phyloP scores from a whole-genome alignment of 75 land plant genomes.

The Ceratopteris richardii region DNA sequence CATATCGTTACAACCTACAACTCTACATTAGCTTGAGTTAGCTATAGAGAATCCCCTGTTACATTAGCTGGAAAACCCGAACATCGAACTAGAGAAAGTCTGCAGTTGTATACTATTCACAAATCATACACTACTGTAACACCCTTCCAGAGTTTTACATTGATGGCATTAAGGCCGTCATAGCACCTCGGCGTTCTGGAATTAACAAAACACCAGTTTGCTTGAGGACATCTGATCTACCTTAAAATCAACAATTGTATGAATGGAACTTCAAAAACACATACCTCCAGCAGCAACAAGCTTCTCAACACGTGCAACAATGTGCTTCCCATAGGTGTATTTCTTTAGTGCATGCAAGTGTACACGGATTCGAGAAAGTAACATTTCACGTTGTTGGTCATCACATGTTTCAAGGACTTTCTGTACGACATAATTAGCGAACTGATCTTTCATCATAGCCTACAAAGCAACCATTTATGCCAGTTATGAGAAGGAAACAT shows the following conservation, averaged over 20 bases:
- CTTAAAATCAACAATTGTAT: too few relatives aligned
- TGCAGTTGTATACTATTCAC: conserved; percentile 1
- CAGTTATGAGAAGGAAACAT: too few relatives aligned
- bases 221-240: too few relatives aligned
- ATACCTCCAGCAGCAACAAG: conserved; percentile 37
- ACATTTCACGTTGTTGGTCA: conserved; percentile 38
- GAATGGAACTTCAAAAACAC: neutral
- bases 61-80: conserved; percentile 2
- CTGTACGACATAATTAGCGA: conserved; percentile 37
- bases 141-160: neutral
- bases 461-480: too few relatives aligned
- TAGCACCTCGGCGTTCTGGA: conserved; percentile 1
- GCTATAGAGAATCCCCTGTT: neutral
- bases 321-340: conserved; percentile 51
- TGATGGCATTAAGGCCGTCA: neutral
- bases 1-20: conserved; percentile 3
- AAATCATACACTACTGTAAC: neutral
- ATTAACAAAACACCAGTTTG: neutral
- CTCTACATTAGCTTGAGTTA: too few relatives aligned
- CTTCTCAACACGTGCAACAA: conserved; percentile 45
- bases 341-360: conserved; percentile 43
- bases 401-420: conserved; percentile 48
- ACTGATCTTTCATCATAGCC: conserved; percentile 48
- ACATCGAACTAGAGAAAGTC: neutral
- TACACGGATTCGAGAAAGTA: conserved; percentile 36